These are phyloP conservation scores for Lizonia empirigonia DNA, from an alignment of 2,329 filamentous ascomycete species.

Conservation along the genomic window DNA sequence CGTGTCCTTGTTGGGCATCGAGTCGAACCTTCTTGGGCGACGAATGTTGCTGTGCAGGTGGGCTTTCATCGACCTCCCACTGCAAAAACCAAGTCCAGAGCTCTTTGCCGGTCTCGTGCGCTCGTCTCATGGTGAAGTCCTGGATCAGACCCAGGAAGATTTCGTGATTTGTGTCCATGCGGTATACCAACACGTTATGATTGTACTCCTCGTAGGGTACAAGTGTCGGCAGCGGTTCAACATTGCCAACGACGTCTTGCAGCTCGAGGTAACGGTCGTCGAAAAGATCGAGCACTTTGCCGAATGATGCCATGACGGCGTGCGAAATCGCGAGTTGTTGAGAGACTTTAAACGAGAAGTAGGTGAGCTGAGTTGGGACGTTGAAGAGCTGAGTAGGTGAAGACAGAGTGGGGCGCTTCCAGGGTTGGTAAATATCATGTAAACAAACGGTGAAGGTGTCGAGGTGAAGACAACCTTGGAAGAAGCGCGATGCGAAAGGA, in stretches of 20 bases:
- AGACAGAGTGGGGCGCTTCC: conserved; percentile 1
- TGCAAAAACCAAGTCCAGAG: conserved; percentile 44
- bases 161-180: conserved; percentile 34
- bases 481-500: neutral
- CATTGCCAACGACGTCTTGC: conserved; percentile 40
- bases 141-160: conserved; percentile 37
- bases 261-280: conserved; percentile 39
- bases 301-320: conserved; percentile 34
- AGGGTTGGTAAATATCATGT: conserved; percentile 1
- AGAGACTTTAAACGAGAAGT: neutral
- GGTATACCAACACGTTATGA: conserved; percentile 33
- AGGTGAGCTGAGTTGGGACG: neutral
- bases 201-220: conserved; percentile 40
- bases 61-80: conserved; percentile 32
- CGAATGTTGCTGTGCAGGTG: conserved; percentile 7
- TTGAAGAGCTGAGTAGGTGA: neutral
- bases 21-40: conserved; percentile 35
- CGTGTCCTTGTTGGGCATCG: conserved; percentile 1
- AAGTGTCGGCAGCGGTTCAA: conserved; percentile 37
- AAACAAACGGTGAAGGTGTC: conserved; percentile 2
- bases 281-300: conserved; percentile 39
- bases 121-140: conserved; percentile 34
- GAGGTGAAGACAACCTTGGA: conserved; percentile 17
- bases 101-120: conserved; percentile 28
- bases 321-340: neutral